A percentile compares a stretch with the other conserved stretches of the same genome.
Conservation (phyloP, 495 filamentous ascomycete genomes). For the Penicillium subrubescens region DNA sequence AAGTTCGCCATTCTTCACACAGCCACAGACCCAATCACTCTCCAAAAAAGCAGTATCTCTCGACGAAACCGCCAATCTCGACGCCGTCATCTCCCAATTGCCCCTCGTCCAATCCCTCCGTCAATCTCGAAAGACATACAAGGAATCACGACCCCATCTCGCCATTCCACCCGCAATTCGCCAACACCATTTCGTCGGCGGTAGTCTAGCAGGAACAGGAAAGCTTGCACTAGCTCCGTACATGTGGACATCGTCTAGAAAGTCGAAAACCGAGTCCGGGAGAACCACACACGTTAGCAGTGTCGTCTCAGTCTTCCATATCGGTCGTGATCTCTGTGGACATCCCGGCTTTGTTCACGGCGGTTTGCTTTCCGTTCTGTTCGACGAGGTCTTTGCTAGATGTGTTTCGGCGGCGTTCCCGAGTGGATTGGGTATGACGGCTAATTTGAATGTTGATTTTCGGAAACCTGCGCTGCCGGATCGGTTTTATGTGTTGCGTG, state of each 20-base stretch:
- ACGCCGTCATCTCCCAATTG: slow-evolving; percentile 70
- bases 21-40: slow-evolving; percentile 10
- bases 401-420: slow-evolving; percentile 43
- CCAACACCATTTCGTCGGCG: slow-evolving; percentile 42
- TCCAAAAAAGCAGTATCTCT: slow-evolving; percentile 11
- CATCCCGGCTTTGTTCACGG: slow-evolving; percentile 47
- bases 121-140: slow-evolving; percentile 55
- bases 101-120: slow-evolving; percentile 70
- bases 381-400: slow-evolving; percentile 47
- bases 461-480: slow-evolving; percentile 61
- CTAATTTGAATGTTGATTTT: slow-evolving; percentile 66
- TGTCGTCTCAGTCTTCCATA: slow-evolving; percentile 41
- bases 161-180: slow-evolving; percentile 33
- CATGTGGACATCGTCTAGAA: slow-evolving; percentile 53
- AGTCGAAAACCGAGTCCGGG: slow-evolving; percentile 9
- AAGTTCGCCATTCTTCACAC: slow-evolving; percentile 12
- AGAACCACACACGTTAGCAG: slow-evolving; percentile 26
- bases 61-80: slow-evolving; percentile 35
- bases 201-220: slow-evolving; percentile 63
- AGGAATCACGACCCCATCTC: slow-evolving; percentile 70
- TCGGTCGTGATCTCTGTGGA: slow-evolving; percentile 39
- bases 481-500: slow-evolving; percentile 63
- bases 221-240: slow-evolving; percentile 79
- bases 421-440: slow-evolving; percentile 58
- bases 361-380: slow-evolving; percentile 41